Evolutionary conservation across 495 filamentous ascomycete genomes (phyloP).

Genomic region (Beverwykella pulmonaria): DNA sequence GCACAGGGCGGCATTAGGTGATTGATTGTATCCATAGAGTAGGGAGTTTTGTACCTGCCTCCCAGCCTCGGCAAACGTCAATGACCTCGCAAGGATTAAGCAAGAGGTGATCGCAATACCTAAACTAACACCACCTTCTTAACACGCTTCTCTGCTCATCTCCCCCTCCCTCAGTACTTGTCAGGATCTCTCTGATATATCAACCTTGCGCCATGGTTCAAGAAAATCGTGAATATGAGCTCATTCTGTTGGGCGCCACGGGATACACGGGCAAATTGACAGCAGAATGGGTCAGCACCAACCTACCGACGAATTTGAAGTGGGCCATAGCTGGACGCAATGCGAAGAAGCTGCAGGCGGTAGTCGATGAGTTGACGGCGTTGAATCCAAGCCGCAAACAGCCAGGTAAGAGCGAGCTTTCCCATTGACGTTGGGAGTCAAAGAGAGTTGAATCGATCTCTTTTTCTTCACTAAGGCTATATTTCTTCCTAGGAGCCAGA

Average conservation of each 20-base stretch:
- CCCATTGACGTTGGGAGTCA: too few species aligned
- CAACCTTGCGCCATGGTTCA: not conserved
- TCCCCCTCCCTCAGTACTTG: not conserved
- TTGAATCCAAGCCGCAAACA: slow-evolving; percentile 70
- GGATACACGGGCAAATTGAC: slow-evolving; percentile 85
- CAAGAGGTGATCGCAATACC: not conserved
- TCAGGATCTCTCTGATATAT: not conserved
- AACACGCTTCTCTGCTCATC: not conserved
- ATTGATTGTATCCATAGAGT: not conserved
- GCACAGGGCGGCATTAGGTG: not conserved
- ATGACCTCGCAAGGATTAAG: slow-evolving; percentile 1
- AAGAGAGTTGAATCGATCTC: too few species aligned
- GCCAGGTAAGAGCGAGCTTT: slow-evolving; percentile 56
- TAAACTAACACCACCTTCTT: not conserved
- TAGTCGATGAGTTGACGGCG: slow-evolving; percentile 65
- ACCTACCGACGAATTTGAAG: slow-evolving; percentile 76
- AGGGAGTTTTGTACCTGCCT: not conserved
- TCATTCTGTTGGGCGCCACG: slow-evolving; percentile 80
- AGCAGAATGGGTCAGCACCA: slow-evolving; percentile 73
- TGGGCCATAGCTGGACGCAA: slow-evolving; percentile 92
- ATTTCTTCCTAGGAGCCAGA: too few species aligned
- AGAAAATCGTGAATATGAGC: slow-evolving; percentile 66
- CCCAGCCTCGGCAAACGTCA: not conserved
- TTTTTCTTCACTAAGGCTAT: too few species aligned
- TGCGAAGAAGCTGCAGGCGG: slow-evolving; percentile 65